These are phyloP conservation scores for Hippophae tibetana DNA, from an alignment of 306 rosid species.

Conservation along the genomic window DNA sequence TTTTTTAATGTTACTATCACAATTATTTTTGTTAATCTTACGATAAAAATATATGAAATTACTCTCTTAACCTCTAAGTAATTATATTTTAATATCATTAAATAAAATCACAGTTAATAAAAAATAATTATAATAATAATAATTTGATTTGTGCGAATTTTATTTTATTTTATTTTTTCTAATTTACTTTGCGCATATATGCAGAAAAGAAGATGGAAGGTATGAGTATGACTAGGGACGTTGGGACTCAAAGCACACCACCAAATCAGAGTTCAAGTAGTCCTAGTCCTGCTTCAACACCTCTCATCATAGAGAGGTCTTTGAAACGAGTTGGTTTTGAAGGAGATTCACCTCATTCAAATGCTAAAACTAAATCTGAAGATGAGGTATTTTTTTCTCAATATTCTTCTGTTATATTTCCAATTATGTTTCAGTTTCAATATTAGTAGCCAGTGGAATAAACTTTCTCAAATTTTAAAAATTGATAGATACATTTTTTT, in stretches of 20 bases:
- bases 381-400: slow-evolving; percentile 35
- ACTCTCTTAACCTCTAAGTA: too few species aligned
- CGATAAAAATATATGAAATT: too few species aligned
- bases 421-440: too few species aligned
- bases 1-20: too few species aligned
- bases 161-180: neutral
- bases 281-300: slow-evolving; percentile 52
- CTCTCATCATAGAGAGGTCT: slow-evolving; percentile 47
- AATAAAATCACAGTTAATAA: neutral
- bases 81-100: slow-evolving; percentile 4
- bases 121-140: too few species aligned
- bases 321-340: slow-evolving; percentile 28
- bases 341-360: slow-evolving; percentile 44
- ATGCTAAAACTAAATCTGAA: slow-evolving; percentile 30
- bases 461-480: too few species aligned
- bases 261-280: slow-evolving; percentile 46
- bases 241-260: slow-evolving; percentile 77
- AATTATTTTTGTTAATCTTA: too few species aligned
- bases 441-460: neutral
- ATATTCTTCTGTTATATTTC: neutral
- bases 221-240: slow-evolving; percentile 56
- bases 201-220: slow-evolving; percentile 51
- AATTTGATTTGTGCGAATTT: too few species aligned
- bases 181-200: neutral
- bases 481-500: too few species aligned